Percentiles rank a stretch among this genome's conserved stretches.
Conservation (phyloP, 1,284 basidiomycete species). For the Ceratorhiza oryzae-sativae region DNA sequence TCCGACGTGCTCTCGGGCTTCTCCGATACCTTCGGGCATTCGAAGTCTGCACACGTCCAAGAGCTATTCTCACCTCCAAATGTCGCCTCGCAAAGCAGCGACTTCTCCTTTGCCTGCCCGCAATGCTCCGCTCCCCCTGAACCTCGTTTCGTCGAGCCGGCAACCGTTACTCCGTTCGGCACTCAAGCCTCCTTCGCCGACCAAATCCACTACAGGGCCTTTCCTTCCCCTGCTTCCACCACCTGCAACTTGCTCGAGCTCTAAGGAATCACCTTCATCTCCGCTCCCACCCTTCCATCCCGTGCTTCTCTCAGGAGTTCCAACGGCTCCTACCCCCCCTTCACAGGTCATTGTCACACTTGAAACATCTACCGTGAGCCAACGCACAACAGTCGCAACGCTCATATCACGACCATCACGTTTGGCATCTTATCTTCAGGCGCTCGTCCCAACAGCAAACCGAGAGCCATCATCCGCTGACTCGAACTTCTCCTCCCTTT, state of each 20-base stretch:
- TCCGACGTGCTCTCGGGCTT: background rate
- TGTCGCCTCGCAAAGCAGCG: background rate
- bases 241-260: constrained; percentile 40
- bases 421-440: constrained; percentile 64
- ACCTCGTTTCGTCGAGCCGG: constrained; percentile 20
- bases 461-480: constrained; percentile 48
- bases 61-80: constrained; percentile 28
- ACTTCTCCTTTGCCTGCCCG: constrained; percentile 2
- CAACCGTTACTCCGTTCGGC: constrained; percentile 14
- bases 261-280: constrained; percentile 39
- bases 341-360: constrained; percentile 69
- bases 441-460: constrained; percentile 49
- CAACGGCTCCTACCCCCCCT: constrained; percentile 55
- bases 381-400: constrained; percentile 69
- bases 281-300: constrained; percentile 65
- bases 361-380: constrained; percentile 70
- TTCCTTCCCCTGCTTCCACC: constrained; percentile 30
- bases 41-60: constrained; percentile 32
- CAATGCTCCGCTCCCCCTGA: constrained; percentile 10
- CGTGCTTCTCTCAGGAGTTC: constrained; percentile 68
- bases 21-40: constrained; percentile 7
- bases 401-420: constrained; percentile 70
- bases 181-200: constrained; percentile 17
- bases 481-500: constrained; percentile 41
- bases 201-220: background rate